These are phyloP conservation scores for Cryphonectria nitschkei DNA, from an alignment of 2,329 filamentous ascomycete genomes.

Conservation along the genomic window DNA sequence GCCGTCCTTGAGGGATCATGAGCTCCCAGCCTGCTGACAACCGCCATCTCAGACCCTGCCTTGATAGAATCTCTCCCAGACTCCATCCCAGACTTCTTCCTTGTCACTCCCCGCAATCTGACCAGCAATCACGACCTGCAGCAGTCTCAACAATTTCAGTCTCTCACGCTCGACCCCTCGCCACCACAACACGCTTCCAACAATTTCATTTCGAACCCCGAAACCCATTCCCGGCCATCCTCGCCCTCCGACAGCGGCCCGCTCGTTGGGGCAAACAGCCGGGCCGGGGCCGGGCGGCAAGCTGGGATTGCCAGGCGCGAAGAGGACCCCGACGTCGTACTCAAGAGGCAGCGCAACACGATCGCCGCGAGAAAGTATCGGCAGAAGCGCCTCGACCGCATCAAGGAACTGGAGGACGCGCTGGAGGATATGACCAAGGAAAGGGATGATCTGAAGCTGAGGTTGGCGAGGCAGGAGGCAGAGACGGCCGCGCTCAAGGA, in stretches of 20 bases:
- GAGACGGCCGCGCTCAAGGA: constrained; percentile 60
- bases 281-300: constrained; percentile 22
- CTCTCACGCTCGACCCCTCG: constrained; percentile 18
- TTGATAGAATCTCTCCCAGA: constrained; percentile 28
- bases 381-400: constrained; percentile 65
- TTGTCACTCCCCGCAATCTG: constrained; percentile 18
- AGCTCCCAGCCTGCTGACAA: constrained; percentile 2
- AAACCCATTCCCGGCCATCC: constrained; percentile 19
- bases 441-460: constrained; percentile 59
- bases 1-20: not conserved
- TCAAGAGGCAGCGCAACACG: constrained; percentile 64
- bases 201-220: not conserved
- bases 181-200: not conserved
- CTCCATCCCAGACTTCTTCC: constrained; percentile 28
- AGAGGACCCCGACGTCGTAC: constrained; percentile 34
- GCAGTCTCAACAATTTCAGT: constrained; percentile 11
- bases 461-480: constrained; percentile 60
- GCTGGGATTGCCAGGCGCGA: constrained; percentile 13
- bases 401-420: constrained; percentile 57
- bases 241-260: constrained; percentile 23
- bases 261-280: not conserved
- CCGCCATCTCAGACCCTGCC: constrained; percentile 21
- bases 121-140: constrained; percentile 5
- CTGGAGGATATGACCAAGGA: constrained; percentile 57
- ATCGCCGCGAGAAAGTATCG: constrained; percentile 66